These are phyloP conservation scores for Mycena kentingensis DNA, from an alignment of 768 basidiomycete genomes.

Conservation along the genomic window DNA sequence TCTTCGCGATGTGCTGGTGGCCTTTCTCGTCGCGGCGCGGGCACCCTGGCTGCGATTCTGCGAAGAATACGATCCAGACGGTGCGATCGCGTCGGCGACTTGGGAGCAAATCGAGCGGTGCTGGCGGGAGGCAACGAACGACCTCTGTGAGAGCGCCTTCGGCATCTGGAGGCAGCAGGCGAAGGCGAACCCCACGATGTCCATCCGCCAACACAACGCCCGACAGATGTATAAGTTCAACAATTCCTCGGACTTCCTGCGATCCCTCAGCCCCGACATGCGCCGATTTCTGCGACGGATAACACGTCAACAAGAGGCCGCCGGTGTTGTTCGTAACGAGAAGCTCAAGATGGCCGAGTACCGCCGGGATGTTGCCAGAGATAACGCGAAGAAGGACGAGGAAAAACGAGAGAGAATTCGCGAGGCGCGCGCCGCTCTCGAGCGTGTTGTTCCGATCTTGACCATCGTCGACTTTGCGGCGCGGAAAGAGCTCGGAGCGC, in stretches of 20 bases:
- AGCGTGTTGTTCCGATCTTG: not conserved
- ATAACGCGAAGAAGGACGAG: too few species aligned
- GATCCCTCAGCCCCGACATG: not conserved
- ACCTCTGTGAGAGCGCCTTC: constrained; percentile 24
- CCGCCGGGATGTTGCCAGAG: too few species aligned
- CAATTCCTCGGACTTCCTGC: not conserved
- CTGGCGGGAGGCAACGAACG: constrained; percentile 24
- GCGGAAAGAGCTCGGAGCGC: not conserved
- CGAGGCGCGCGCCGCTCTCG: not conserved
- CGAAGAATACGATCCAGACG: not conserved
- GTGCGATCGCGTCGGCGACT: not conserved
- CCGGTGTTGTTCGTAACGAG: not conserved
- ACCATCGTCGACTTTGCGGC: not conserved
- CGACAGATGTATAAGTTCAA: constrained; percentile 19
- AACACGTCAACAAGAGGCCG: not conserved
- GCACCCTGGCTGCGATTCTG: constrained; percentile 3
- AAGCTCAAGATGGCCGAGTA: too few species aligned
- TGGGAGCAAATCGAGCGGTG: constrained; percentile 5
- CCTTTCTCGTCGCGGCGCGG: constrained; percentile 4
- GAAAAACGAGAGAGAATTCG: too few species aligned
- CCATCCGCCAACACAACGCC: constrained; percentile 7
- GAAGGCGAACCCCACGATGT: not conserved
- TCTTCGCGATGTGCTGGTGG: constrained; percentile 5
- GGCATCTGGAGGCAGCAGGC: not conserved
- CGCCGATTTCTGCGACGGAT: constrained; percentile 1